Evolutionary conservation across 2,329 filamentous ascomycete genomes (phyloP).

Genomic region (Alternaria brassicae): DNA sequence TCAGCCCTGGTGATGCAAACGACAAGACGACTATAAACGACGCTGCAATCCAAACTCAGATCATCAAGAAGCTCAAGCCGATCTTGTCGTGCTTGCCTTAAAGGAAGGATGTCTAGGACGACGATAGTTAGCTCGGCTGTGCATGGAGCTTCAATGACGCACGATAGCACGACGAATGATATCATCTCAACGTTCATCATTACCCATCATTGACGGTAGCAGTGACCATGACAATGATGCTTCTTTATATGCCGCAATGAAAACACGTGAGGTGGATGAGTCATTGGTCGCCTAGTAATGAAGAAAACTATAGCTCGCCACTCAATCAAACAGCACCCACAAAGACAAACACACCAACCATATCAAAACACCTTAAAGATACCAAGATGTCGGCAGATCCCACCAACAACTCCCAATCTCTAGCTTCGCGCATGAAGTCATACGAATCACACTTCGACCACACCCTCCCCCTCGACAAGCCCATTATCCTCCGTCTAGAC

Average conservation of each 20-base stretch:
- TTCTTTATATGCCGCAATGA: not conserved
- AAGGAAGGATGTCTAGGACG: not conserved
- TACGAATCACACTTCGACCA: constrained; percentile 40
- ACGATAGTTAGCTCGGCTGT: not conserved
- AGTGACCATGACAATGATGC: not conserved
- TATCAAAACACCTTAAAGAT: not conserved
- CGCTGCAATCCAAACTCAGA: constrained; percentile 40
- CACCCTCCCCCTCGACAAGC: constrained; percentile 25
- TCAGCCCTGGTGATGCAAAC: constrained; percentile 67
- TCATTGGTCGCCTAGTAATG: not conserved
- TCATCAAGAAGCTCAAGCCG: constrained; percentile 37
- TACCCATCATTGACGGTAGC: too few species aligned
- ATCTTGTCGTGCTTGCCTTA: constrained; percentile 32
- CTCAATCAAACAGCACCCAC: not conserved
- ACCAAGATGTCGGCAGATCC: not conserved
- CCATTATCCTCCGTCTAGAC: constrained; percentile 40
- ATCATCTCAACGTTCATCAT: not conserved
- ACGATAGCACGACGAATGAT: not conserved
- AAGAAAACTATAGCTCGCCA: not conserved
- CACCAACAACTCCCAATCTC: constrained; percentile 7
- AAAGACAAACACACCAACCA: not conserved
- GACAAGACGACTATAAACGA: constrained; percentile 67
- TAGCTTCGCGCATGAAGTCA: constrained; percentile 43
- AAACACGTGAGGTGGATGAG: not conserved
- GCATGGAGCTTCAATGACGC: not conserved